phyloP scores from a whole-genome alignment of 805 yeast species.

The Nakazawaea ernobii region DNA sequence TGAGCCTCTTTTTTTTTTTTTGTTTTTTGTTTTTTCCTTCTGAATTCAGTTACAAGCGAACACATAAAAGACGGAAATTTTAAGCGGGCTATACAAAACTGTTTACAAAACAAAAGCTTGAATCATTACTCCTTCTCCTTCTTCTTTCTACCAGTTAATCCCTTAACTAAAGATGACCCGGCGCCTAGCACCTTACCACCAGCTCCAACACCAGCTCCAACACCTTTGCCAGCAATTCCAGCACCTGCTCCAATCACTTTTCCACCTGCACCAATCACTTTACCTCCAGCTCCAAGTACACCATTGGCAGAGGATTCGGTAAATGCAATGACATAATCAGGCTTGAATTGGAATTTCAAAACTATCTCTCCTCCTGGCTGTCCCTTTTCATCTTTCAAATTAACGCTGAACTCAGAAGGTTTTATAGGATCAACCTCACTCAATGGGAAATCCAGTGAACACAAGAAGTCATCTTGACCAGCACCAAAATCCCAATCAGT shows the following conservation, averaged over 20 bases:
- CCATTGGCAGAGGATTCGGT: slow-evolving; percentile 23
- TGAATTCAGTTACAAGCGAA: no score
- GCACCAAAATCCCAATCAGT: slow-evolving; percentile 94
- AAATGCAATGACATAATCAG: slow-evolving; percentile 58
- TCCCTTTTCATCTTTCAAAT: slow-evolving; percentile 43
- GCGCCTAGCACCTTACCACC: slow-evolving; percentile 49
- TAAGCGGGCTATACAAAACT: no score
- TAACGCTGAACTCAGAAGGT: slow-evolving; percentile 44
- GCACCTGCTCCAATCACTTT: slow-evolving; percentile 37
- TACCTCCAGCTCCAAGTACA: slow-evolving; percentile 23
- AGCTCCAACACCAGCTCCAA: slow-evolving; percentile 37
- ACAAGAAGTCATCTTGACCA: slow-evolving; percentile 76
- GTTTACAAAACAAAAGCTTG: no score
- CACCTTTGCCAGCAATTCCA: slow-evolving; percentile 33
- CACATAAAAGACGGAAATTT: no score
- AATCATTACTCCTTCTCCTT: not conserved
- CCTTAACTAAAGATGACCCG: slow-evolving; percentile 28
- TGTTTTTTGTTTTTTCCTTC: no score
- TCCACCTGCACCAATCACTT: slow-evolving; percentile 26
- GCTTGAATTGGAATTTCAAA: slow-evolving; percentile 57
- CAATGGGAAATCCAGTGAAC: slow-evolving; percentile 54
- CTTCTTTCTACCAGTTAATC: slow-evolving; percentile 10
- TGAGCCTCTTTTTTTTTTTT: no score
- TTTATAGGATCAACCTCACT: slow-evolving; percentile 44
- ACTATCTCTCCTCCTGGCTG: slow-evolving; percentile 61